Evolutionary conservation across 2,329 filamentous ascomycete species (phyloP).

Genomic region (Gliomastix tumulicola): DNA sequence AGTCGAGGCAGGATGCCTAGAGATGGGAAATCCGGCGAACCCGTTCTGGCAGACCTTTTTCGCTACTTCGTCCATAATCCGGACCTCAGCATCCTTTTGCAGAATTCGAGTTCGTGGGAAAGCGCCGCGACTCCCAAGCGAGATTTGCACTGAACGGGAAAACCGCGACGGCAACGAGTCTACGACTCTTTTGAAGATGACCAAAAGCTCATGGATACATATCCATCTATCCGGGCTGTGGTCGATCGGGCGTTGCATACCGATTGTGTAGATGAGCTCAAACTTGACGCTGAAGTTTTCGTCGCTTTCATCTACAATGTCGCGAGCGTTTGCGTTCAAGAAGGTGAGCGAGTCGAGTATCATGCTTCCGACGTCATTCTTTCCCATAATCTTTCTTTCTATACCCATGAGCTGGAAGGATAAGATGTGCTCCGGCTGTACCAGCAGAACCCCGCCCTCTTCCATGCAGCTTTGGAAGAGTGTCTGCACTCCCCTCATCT

Average conservation of each 20-base stretch:
- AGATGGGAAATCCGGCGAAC: slow-evolving; percentile 30
- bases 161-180: slow-evolving; percentile 16
- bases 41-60: slow-evolving; percentile 34
- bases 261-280: slow-evolving; percentile 56
- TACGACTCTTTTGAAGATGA: slow-evolving; percentile 25
- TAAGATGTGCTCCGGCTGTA: slow-evolving; percentile 55
- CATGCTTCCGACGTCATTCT: neutral
- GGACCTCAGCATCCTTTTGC: slow-evolving; percentile 14
- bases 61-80: slow-evolving; percentile 24
- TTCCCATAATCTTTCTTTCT: slow-evolving; percentile 20
- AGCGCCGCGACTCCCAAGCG: slow-evolving; percentile 15
- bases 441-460: slow-evolving; percentile 44
- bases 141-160: slow-evolving; percentile 34
- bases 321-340: slow-evolving; percentile 26
- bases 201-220: slow-evolving; percentile 45
- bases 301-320: slow-evolving; percentile 58
- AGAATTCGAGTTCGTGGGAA: slow-evolving; percentile 46
- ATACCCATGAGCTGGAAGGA: slow-evolving; percentile 55
- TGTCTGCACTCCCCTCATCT: slow-evolving; percentile 6
- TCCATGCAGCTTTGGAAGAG: slow-evolving; percentile 38
- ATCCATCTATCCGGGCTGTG: slow-evolving; percentile 48
- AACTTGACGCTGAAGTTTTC: slow-evolving; percentile 52
- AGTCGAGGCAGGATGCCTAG: slow-evolving; percentile 18
- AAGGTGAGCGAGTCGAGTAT: neutral
- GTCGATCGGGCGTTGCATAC: slow-evolving; percentile 38